Evolutionary conservation across 352 stramenopile species (phyloP), one percentile per base, ranked within the genome.

Genomic region (Phytophthora hibernalis): DNA sequence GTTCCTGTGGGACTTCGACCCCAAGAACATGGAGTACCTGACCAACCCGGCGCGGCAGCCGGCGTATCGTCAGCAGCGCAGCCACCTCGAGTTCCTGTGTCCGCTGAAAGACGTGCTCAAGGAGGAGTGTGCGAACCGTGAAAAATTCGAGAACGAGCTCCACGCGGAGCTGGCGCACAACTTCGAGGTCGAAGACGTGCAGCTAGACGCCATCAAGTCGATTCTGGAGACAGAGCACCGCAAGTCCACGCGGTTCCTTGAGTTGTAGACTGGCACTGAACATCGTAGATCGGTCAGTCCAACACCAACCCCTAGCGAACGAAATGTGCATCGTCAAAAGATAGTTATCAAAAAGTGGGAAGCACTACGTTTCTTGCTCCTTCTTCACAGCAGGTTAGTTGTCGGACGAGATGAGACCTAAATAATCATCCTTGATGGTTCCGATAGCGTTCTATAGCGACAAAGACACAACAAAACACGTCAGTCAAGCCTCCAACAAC

Each of bases 391-490:
- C 53, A 65, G 21, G 0, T 55, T 74, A 92, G 71, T 87, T 93
- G 53, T 95, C 87, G 13, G 87, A 91, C 44, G 87, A 95, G 67
- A 99, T 97, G 57, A 99, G 88, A 56, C 97, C 97, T 85, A 99
- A 91, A 92, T 98, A 99, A 71, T 99, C 97, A 75, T 99, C 97
- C 72, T 99, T 99, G 68, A 99, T 99, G 52, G 95, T 99, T 43
- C 96, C 97, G 71, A 99, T 98, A 18, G 97, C 97, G 47, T 97
- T 98, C 87, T 96, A 63, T 44, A 68, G 51, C 20, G 49, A 3
- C 47, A 65, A 70, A 31, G 26, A 31, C 26, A 16, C 38, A 71
- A 30, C 22, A 53, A 31, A 57, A 37, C 16, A 33, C 67, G 15
- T 65, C 52, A 70, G 15, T 33, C 37, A 66, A 38, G 40, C 50